Conservation (phyloP, 805 yeast species). For the Yamadazyma insecticola region DNA sequence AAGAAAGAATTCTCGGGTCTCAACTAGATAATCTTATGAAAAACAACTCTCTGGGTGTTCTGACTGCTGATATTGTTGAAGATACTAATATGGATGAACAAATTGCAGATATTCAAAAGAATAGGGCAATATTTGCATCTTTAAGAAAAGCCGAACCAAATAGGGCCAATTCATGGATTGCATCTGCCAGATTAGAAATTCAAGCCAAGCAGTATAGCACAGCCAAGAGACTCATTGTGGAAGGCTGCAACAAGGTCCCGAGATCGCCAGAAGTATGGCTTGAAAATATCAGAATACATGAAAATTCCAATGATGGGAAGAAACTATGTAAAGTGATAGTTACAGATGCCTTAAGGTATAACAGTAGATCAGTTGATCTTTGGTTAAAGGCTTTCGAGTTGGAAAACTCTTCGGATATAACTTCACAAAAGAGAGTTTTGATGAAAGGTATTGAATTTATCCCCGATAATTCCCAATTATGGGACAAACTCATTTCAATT, state of each 20-base stretch:
- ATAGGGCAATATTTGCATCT: constrained; percentile 59
- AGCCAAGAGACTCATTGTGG: constrained; percentile 61
- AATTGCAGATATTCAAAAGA: constrained; percentile 55
- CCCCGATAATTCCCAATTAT: constrained; percentile 55
- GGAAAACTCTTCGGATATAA: constrained; percentile 47
- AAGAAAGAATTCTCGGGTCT: constrained; percentile 49
- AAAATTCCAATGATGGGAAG: constrained; percentile 32
- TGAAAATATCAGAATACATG: constrained; percentile 65
- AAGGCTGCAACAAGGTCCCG: constrained; percentile 72
- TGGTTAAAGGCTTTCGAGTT: constrained; percentile 73
- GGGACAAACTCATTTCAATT: constrained; percentile 60
- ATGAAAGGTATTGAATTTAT: constrained; percentile 67
- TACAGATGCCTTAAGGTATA: constrained; percentile 58
- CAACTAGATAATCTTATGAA: constrained; percentile 8
- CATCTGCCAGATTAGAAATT: constrained; percentile 76
- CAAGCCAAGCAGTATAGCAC: constrained; percentile 47
- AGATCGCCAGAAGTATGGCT: constrained; percentile 75
- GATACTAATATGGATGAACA: constrained; percentile 16
- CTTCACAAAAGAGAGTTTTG: constrained; percentile 52
- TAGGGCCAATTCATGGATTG: constrained; percentile 79
- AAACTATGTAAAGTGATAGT: constrained; percentile 53
- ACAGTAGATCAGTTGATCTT: constrained; percentile 52
- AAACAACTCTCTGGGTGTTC: too few species aligned
- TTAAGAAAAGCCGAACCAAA: constrained; percentile 68
- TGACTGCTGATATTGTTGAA: too few species aligned